Evolutionary conservation across 495 filamentous ascomycete species (phyloP).

Genomic region (Penicillium crystallinum): DNA sequence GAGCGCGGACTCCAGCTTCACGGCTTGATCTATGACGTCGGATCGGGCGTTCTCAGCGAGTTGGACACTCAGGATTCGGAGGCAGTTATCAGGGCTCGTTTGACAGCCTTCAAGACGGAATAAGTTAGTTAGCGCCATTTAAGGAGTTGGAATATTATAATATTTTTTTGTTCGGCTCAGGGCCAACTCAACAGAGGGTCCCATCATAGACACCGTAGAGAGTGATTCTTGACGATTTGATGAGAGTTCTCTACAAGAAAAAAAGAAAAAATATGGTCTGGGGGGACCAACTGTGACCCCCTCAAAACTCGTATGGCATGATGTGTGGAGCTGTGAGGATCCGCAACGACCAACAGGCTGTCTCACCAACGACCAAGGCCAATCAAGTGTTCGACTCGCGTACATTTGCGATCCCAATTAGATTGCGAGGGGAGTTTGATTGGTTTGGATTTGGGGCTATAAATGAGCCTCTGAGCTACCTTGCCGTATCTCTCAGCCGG

Average conservation of each 20-base stretch:
- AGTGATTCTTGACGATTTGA: slow-evolving; percentile 6
- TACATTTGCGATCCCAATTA: too few relatives aligned
- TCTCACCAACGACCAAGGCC: not conserved
- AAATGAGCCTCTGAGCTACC: too few relatives aligned
- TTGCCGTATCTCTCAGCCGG: too few relatives aligned
- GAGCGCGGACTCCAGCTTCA: slow-evolving; percentile 70
- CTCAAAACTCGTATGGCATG: slow-evolving; percentile 2
- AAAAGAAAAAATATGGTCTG: not conserved
- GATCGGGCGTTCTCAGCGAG: slow-evolving; percentile 53
- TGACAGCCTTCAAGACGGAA: slow-evolving; percentile 38
- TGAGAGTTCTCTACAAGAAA: not conserved
- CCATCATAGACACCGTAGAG: not conserved
- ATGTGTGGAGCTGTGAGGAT: not conserved
- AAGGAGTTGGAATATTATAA: not conserved
- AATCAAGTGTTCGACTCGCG: not conserved
- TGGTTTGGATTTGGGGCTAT: too few relatives aligned
- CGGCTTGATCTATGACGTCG: slow-evolving; percentile 65
- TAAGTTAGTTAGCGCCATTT: not conserved
- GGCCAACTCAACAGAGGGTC: not conserved
- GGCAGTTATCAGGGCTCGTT: slow-evolving; percentile 33
- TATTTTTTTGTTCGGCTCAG: not conserved
- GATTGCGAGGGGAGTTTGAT: too few relatives aligned
- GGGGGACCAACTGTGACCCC: not conserved
- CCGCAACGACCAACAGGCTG: not conserved
- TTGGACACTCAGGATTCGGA: slow-evolving; percentile 44